These are phyloP conservation scores for Ustulina deusta DNA, from an alignment of 2,329 filamentous ascomycete species.

Conservation along the genomic window DNA sequence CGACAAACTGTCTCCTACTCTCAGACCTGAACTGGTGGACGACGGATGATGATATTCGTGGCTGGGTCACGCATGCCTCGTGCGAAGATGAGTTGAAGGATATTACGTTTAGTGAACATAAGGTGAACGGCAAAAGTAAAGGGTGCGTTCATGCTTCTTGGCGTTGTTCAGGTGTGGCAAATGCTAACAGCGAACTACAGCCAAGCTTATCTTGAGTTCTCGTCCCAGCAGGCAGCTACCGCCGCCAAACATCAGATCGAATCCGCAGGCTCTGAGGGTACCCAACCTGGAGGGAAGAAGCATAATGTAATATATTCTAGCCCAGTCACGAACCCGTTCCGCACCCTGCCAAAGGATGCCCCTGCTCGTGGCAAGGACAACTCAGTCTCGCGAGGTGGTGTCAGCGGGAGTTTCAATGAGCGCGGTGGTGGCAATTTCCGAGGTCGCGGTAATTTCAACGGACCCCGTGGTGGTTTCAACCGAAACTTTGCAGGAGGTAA, in stretches of 20 bases:
- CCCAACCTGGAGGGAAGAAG: conserved; percentile 73
- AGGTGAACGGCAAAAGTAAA: conserved; percentile 98
- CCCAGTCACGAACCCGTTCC: conserved; percentile 85
- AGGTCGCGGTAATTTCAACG: conserved; percentile 49
- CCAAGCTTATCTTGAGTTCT: conserved; percentile 87
- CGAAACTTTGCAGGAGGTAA: conserved; percentile 49
- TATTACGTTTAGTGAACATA: conserved; percentile 97
- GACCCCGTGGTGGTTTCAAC: conserved; percentile 50
- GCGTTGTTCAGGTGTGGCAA: not conserved
- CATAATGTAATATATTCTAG: conserved; percentile 80
- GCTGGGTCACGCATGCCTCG: conserved; percentile 82
- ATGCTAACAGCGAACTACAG: conserved; percentile 53
- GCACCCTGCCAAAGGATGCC: conserved; percentile 89
- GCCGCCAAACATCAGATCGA: conserved; percentile 88
- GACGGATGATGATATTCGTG: conserved; percentile 92
- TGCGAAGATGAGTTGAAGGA: conserved; percentile 90
- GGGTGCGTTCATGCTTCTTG: conserved; percentile 70
- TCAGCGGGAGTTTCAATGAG: conserved; percentile 63
- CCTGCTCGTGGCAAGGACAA: conserved; percentile 77
- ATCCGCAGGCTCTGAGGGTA: conserved; percentile 61
- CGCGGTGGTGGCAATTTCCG: conserved; percentile 48
- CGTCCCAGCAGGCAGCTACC: conserved; percentile 84
- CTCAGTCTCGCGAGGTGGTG: conserved; percentile 62
- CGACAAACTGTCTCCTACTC: conserved; percentile 80
- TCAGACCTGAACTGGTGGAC: conserved; percentile 97